Evolutionary conservation across 2,329 filamentous ascomycete genomes (phyloP).

Genomic region (Verticillium tricorpus): DNA sequence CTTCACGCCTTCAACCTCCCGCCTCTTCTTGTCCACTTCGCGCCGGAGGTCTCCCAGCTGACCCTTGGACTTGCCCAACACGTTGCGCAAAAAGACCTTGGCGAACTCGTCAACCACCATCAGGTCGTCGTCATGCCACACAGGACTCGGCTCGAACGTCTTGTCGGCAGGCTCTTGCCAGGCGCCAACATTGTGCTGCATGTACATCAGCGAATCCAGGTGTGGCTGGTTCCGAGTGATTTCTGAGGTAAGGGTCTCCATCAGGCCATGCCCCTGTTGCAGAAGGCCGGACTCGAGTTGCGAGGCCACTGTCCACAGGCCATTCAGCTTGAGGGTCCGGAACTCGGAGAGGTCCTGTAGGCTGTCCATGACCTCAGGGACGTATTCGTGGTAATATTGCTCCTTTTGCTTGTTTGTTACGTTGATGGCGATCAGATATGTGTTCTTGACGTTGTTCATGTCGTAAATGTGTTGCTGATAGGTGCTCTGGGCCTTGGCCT

Average conservation of each 20-base stretch:
- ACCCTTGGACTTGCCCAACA: constrained; percentile 84
- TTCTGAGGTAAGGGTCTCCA: constrained; percentile 71
- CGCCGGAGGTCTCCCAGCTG: constrained; percentile 75
- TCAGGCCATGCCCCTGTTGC: constrained; percentile 64
- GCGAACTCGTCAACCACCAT: constrained; percentile 85
- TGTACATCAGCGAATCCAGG: constrained; percentile 97
- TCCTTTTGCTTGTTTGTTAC: constrained; percentile 98
- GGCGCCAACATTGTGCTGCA: constrained; percentile 78
- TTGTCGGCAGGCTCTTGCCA: constrained; percentile 85
- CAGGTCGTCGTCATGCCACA: constrained; percentile 89
- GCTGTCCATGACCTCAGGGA: constrained; percentile 89
- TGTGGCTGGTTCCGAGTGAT: constrained; percentile 84
- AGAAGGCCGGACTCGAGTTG: constrained; percentile 77
- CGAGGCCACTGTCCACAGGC: constrained; percentile 77
- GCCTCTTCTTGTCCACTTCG: constrained; percentile 79
- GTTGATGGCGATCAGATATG: constrained; percentile 94
- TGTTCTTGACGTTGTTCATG: constrained; percentile 98
- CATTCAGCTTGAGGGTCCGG: constrained; percentile 76
- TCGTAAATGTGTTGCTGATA: constrained; percentile 91
- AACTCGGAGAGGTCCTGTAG: constrained; percentile 93
- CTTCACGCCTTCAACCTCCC: constrained; percentile 78
- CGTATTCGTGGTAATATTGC: constrained; percentile 93
- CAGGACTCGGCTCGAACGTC: constrained; percentile 86
- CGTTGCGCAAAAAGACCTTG: constrained; percentile 86
- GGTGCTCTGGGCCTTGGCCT: constrained; percentile 81